phyloP scores from a whole-genome alignment of 306 rosid genomes.

The Fragaria nilgerrensis region DNA sequence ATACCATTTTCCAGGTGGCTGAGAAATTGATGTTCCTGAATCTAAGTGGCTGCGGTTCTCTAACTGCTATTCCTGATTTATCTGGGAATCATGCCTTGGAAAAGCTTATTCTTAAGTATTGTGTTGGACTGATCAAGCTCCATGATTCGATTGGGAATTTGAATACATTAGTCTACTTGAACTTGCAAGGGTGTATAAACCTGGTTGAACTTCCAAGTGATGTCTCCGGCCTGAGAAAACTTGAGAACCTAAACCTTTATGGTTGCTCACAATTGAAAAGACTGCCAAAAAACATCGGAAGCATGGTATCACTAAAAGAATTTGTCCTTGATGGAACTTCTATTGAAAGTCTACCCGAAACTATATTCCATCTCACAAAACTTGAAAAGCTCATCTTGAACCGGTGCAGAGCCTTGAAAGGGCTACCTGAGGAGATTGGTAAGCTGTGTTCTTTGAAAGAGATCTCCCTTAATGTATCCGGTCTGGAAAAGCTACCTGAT shows the following conservation, averaged over 20 bases:
- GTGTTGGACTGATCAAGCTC: constrained; percentile 37
- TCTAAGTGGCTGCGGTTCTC: constrained; percentile 36
- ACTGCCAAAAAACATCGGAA: constrained; percentile 44
- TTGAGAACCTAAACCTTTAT: constrained; percentile 46
- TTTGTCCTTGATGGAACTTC: constrained; percentile 41
- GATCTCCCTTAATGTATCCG: constrained; percentile 40
- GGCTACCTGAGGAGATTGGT: constrained; percentile 49
- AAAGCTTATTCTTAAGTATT: constrained; percentile 44
- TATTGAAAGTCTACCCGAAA: constrained; percentile 41
- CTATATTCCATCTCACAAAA: constrained; percentile 38
- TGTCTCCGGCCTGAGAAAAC: constrained; percentile 45
- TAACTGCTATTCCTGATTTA: constrained; percentile 50
- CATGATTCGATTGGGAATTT: constrained; percentile 55
- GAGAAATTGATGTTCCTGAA: constrained; percentile 47
- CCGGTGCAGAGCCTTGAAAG: constrained; percentile 33
- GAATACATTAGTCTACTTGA: constrained; percentile 41
- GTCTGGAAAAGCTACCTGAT: constrained; percentile 44
- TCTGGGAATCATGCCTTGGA: constrained; percentile 41
- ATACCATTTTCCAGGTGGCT: constrained; percentile 39
- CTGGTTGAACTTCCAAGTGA: constrained; percentile 44
- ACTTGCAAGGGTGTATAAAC: constrained; percentile 33
- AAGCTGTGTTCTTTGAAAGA: constrained; percentile 41
- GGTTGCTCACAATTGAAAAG: constrained; percentile 36
- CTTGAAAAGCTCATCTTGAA: constrained; percentile 46
- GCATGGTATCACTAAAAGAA: constrained; percentile 40